Percentiles rank a stretch among this genome's conserved stretches.
phyloP scores from a whole-genome alignment of 345 rosid species.

The Syzygium jambos region DNA sequence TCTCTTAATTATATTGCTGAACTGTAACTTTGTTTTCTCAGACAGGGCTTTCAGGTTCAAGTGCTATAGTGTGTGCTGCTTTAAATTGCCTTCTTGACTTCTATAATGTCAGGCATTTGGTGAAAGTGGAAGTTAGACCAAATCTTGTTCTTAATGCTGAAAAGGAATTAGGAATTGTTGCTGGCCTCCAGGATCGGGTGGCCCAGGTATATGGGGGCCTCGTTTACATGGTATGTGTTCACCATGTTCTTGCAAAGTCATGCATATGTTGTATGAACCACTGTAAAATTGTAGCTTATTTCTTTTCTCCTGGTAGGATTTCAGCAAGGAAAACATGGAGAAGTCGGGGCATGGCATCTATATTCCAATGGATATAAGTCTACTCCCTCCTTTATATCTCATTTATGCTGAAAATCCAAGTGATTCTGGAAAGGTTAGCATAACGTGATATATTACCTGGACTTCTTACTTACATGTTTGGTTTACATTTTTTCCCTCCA shows the following conservation, averaged over 20 bases:
- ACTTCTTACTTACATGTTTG: background rate
- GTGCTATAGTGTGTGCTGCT: constrained; percentile 95
- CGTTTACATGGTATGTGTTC: constrained; percentile 62
- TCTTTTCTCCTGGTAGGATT: constrained; percentile 42
- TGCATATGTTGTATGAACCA: background rate
- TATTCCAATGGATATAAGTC: constrained; percentile 63
- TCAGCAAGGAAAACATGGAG: constrained; percentile 76
- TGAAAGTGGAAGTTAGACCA: constrained; percentile 71
- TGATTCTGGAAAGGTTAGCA: constrained; percentile 92
- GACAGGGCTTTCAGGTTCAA: constrained; percentile 98
- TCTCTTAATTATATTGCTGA: background rate
- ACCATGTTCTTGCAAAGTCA: background rate
- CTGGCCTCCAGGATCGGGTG: constrained; percentile 97
- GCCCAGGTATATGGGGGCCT: constrained; percentile 97
- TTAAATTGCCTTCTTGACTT: constrained; percentile 85
- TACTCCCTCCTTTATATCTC: constrained; percentile 81
- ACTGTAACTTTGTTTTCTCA: constrained; percentile 15
- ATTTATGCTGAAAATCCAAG: constrained; percentile 96
- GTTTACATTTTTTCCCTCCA: background rate
- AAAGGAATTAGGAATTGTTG: constrained; percentile 86
- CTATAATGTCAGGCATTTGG: constrained; percentile 68
- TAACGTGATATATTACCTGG: background rate
- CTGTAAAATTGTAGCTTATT: background rate
- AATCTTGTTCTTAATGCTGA: constrained; percentile 68
- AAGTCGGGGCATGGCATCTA: constrained; percentile 76